Evolutionary conservation across 192 early-diverging fungal species (phyloP), one percentile per base, ranked within the genome.

Genomic region (Coemansia sp.): DNA sequence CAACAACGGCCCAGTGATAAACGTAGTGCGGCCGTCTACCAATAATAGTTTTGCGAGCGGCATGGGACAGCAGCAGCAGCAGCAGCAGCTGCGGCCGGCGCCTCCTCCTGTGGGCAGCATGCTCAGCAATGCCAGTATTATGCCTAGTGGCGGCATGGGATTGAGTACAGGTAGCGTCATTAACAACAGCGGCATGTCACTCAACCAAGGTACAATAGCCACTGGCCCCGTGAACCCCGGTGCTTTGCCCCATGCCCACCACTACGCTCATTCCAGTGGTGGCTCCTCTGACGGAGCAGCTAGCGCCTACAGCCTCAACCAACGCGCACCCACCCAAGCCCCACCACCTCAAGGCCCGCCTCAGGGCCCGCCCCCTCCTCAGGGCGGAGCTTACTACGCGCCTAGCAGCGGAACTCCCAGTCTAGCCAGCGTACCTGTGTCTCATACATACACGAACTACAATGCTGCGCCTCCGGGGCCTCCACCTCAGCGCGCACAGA

Each of bases 41-140:
- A 51, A 45, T 19, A 23, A 21, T 32, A 65, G 62, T 38, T n/a
- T 53, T 36, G 46, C 29, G 9, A 67, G 66, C 44, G 63, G 21
- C 50, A 68, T 38, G 32, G 39, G 39, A 41, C 39, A 50, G 19
- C 45, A 21, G 36, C 63, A 69, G 45, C 63, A 25, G 46, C 65
- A 48, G 23, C 66, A 8, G 11, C 53, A 29, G 50, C 50, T 27
- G 27, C 27, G 27, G 27, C 27, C 27, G 27, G 27, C 1, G 4
- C 8, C 23, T 21, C 27, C 25, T 12, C 55, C 55, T 17, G 15
- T 14, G 11, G 55, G 19, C 19, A 51, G 19, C 19, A 51, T 51
- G 48, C 48, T 5, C 63, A 67, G 46, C 38, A 58, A 19, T 46
- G 44, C 25, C 63, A 64, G 41, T 5, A 53, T 53, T 11, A 42